Evolutionary conservation across 768 basidiomycete genomes (phyloP), one percentile per base, ranked within the genome.

Genomic region (Gelatoporia subvermispora): DNA sequence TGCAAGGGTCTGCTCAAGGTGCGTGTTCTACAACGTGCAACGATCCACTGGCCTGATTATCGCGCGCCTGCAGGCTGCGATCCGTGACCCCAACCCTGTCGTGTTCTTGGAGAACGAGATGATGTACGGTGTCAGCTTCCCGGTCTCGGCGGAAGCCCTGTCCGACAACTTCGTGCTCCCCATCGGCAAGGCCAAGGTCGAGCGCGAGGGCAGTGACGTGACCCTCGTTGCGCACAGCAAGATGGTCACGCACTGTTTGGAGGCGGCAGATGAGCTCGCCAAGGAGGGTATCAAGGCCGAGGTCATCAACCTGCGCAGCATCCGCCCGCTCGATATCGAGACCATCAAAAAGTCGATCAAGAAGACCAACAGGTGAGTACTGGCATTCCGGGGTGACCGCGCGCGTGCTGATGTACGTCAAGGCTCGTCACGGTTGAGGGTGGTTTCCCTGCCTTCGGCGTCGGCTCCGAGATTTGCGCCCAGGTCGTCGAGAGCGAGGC

Each of bases 91-190:
- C 46, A 98, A 95, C 74, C 93, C 93, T 13, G 89, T 97, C 58
- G 93, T 97, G 57, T 93, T 99, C 80, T 87, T 99, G 45, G 96
- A 99, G 68, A 99, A 99, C 72, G 96, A 99, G 70, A 93, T 99
- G 82, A 70, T 99, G 66, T 99, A 99, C 73, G 96, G 96, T 70
- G 84, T 93, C 55, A 81, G 87, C 31, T 99, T 98, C 86, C 93
- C 94, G 43, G 86, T 98, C 85, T 92, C 93, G 22, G 67, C 83
- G 54, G 94, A 94, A 62, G 94, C 93, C 59, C 84, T 96, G 84
- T 93, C 91, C 45, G 90, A 94, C 67, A 82, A 90, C 72, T 99
- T 93, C 81, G 68, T 94, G 38, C 74, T 98, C 47, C 95, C 94
- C 31, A 96, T 99, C 63, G 96, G 96, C 65, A 97, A 98, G 74